Evolutionary conservation across 257 asterid genomes (phyloP), one percentile per base, ranked within the genome.

Genomic region (Parsonsia alboflavescens): DNA sequence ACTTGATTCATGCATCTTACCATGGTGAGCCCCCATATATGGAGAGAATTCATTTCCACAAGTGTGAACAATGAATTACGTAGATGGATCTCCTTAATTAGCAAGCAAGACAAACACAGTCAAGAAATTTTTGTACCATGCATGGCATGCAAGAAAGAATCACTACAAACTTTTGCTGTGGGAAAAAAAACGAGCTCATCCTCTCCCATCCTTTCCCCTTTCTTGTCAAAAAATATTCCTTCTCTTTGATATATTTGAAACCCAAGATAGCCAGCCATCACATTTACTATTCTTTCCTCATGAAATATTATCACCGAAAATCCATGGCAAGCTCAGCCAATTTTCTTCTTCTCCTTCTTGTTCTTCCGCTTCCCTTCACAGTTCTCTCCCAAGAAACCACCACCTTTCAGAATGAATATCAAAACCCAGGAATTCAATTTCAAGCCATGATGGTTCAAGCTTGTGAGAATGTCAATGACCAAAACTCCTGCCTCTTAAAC

Each of bases 381-480:
- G 78, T 54, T 26, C 71, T 77, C 53, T 84, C 92, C 77, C 69
- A 80, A 75, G 86, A 78, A 50, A 21, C 22, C 36, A 4, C 17
- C 26, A 4, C 13, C 16, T 41, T 56, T 4, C 16, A 62, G 10
- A 30, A 73, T 50, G 53, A 76, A 6, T 59, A 74, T 10, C 90
- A 82, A 80, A 73, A 77, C 82, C 78, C 62, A n/a, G 79, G 86
- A 52, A 26, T 86, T 6, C 72, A 89, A 52, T 24, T 86, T 6
- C 72, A 89, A 69, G 48, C 92, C 88, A 77, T 94, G 76, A 89
- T 90, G 63, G 42, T 77, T 36, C 85, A 74, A 76, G 93, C 93
- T 15, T 94, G 99, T 69, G 58, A 82, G 75, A 82, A 84, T 24
- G 73, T 89, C 62, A 76, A 82, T 26, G 66, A 87, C 26, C 92